These are phyloP conservation scores for Hypoxylon fuscum DNA, from an alignment of 495 filamentous ascomycete species.

Conservation along the genomic window DNA sequence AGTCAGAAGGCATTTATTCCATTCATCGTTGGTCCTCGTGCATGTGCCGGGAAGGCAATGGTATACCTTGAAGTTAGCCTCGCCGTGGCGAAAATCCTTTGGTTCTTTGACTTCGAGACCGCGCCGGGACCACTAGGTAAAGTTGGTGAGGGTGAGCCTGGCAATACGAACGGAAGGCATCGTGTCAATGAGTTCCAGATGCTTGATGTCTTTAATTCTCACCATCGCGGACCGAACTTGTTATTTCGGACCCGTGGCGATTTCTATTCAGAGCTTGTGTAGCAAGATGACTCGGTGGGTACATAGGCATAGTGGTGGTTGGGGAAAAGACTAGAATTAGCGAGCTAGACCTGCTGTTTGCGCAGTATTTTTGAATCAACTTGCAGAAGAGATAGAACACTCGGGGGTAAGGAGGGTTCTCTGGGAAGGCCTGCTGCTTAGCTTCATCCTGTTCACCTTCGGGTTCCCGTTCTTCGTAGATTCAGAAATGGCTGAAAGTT, in stretches of 20 bases:
- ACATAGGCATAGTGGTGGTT: not conserved
- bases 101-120: slow-evolving; percentile 34
- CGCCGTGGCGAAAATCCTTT: slow-evolving; percentile 41
- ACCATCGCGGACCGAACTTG: not conserved
- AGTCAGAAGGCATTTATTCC: slow-evolving; percentile 48
- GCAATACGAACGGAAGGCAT: not conserved
- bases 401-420: not conserved
- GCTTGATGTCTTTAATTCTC: not conserved
- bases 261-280: not conserved
- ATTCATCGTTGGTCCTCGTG: slow-evolving; percentile 51
- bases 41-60: slow-evolving; percentile 54
- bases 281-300: not conserved
- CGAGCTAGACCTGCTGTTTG: not conserved
- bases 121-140: not conserved
- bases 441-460: too few relatives aligned
- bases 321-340: not conserved
- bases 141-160: not conserved
- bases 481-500: too few relatives aligned
- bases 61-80: slow-evolving; percentile 50
- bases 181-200: not conserved
- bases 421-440: too few relatives aligned
- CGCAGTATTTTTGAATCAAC: not conserved
- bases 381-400: not conserved
- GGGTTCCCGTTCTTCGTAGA: too few relatives aligned
- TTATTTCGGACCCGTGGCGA: not conserved